Conservation (phyloP, 2,329 filamentous ascomycete genomes). For the Phialophora tarda region DNA sequence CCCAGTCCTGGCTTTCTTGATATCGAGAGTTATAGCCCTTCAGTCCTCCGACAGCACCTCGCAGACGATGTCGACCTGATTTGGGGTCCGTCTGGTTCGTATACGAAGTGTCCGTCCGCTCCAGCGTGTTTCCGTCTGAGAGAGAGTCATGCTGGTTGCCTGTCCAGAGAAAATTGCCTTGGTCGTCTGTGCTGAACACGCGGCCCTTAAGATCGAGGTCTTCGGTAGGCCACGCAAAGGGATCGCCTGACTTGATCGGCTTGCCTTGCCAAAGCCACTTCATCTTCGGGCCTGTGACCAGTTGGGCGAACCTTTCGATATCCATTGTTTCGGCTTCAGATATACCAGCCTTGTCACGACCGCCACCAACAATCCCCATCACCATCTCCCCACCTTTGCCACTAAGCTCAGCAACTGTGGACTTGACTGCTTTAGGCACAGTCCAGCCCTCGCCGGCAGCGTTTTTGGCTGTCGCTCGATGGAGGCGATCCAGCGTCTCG, state of each 20-base stretch:
- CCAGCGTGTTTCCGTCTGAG: constrained; percentile 27
- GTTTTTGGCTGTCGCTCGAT: constrained; percentile 84
- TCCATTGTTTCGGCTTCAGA: constrained; percentile 92
- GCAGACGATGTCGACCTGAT: constrained; percentile 29
- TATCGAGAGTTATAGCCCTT: constrained; percentile 27
- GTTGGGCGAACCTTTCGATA: constrained; percentile 78
- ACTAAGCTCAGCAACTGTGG: constrained; percentile 88
- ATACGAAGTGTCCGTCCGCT: constrained; percentile 31
- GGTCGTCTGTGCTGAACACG: constrained; percentile 54
- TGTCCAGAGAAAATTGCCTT: constrained; percentile 54
- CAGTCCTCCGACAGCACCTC: constrained; percentile 32
- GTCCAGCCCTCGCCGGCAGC: constrained; percentile 89
- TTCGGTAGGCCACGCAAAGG: constrained; percentile 35
- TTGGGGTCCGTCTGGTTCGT: constrained; percentile 32
- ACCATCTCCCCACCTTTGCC: constrained; percentile 94
- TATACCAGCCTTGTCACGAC: constrained; percentile 85
- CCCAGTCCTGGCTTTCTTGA: constrained; percentile 22
- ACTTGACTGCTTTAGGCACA: constrained; percentile 92
- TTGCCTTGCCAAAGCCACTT: constrained; percentile 98
- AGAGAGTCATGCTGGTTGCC: constrained; percentile 42
- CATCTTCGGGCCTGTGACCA: constrained; percentile 78
- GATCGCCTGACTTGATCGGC: constrained; percentile 65
- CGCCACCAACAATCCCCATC: constrained; percentile 87
- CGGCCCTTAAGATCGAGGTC: constrained; percentile 43
- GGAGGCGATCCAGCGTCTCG: constrained; percentile 79